Evolutionary conservation across 768 basidiomycete genomes (phyloP).

Genomic region (Sarcodon aspratus): DNA sequence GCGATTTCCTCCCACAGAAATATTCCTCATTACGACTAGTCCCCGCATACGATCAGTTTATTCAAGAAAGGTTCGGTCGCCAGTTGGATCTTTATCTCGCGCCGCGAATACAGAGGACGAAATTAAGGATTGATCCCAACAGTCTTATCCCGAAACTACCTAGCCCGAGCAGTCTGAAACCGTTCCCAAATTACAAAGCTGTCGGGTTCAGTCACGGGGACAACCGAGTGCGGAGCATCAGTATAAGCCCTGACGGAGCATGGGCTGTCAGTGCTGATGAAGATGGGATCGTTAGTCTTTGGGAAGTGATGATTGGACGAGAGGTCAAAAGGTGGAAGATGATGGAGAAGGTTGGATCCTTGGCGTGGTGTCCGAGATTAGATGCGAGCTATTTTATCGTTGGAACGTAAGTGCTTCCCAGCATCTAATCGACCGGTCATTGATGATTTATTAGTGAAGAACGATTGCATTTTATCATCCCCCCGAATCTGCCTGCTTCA

Average conservation of each 20-base stretch:
- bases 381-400: conserved; percentile 75
- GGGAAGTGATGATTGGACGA: conserved; percentile 86
- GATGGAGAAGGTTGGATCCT: conserved; percentile 62
- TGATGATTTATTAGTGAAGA: conserved; percentile 48
- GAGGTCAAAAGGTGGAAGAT: conserved; percentile 85
- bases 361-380: conserved; percentile 89
- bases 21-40: conserved; percentile 78
- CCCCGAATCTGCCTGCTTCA: conserved; percentile 60
- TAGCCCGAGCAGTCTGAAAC: conserved; percentile 79
- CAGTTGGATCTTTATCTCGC: conserved; percentile 96
- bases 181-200: conserved; percentile 85
- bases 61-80: conserved; percentile 87
- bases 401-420: conserved; percentile 48
- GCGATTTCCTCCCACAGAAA: conserved; percentile 83
- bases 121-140: conserved; percentile 86
- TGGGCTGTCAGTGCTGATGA: conserved; percentile 94
- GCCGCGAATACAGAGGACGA: conserved; percentile 77
- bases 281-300: conserved; percentile 72
- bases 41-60: conserved; percentile 84
- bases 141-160: conserved; percentile 91
- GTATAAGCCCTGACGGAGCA: conserved; percentile 76
- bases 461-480: conserved; percentile 66
- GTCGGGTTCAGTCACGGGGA: conserved; percentile 59
- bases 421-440: not conserved
- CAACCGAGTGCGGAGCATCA: conserved; percentile 61